Base-by-base conservation (phyloP, 345 rosid species). In the Syzygium aqueum region DNA sequence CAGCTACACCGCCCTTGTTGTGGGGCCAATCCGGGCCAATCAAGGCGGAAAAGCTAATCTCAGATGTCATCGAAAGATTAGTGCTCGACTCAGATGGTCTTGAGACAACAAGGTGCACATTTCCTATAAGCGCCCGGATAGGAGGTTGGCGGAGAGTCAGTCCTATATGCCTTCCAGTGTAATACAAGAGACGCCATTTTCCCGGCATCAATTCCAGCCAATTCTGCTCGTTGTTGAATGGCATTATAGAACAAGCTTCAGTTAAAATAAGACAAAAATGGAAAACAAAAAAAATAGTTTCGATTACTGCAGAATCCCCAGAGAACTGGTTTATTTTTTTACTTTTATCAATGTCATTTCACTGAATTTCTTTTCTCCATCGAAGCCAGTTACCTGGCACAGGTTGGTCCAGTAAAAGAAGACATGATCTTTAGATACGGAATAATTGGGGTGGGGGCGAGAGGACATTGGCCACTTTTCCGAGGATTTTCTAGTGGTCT, bases 121-220 rank as follows among this genome's bases (percentile, higher is more conserved):
- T 88, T 65, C 98, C 99, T 73, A 96, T 92, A 77, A 97, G 94
- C 77, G 92, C 94, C 7, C 96, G 95, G n/a, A 91, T 77, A 3
- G 95, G 88, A 53, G 99, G 98, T 89, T 95, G 97, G n/a, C 98
- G 97, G 67, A 96, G 91, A 85, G 99, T 96, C 87, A 96, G 88
- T 84, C 99, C 99, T 87, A 96, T 90, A 90, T 96, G 99, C 88
- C 94, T 96, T 80, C 99, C 98, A 0, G 99, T 96, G 57, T 93
- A 92, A 93, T 96, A 97, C 63, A 97, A 85, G 28, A 96, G 87
- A 67, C 98, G 98, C 99, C 99, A 97, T 87, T 93, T 96, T 43
- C 99, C 99, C 1, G 99, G 97, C 37, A 97, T 92, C 85, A 96
- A 92, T 89, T 96, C 95, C 87, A 94, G 87, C 98, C 98, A 96